These are phyloP conservation scores for Thielaviopsis musarum DNA, from an alignment of 2,329 filamentous ascomycete genomes.

Conservation along the genomic window DNA sequence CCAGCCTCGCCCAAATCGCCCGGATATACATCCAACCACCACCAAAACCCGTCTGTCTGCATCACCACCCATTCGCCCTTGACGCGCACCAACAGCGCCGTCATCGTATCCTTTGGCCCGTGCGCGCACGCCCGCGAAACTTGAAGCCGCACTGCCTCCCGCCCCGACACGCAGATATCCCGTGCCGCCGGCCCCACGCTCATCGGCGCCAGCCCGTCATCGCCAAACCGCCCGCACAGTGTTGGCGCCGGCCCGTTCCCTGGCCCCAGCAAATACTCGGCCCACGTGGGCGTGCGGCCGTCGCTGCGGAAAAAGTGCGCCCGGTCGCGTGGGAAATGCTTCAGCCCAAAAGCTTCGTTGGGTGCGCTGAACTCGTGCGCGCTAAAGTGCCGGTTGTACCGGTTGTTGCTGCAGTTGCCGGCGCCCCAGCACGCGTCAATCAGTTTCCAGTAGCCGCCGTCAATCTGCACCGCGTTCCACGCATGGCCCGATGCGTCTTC, in stretches of 20 bases:
- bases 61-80: slow-evolving; percentile 36
- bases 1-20: slow-evolving; percentile 50
- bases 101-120: slow-evolving; percentile 5
- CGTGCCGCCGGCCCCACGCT: slow-evolving; percentile 38
- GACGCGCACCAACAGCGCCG: background rate
- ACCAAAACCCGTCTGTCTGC: slow-evolving; percentile 61
- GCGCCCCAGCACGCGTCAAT: slow-evolving; percentile 90
- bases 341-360: slow-evolving; percentile 68
- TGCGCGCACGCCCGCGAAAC: slow-evolving; percentile 68
- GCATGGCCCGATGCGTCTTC: slow-evolving; percentile 53
- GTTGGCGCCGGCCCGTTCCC: slow-evolving; percentile 29
- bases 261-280: slow-evolving; percentile 60
- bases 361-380: slow-evolving; percentile 41
- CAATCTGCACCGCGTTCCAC: slow-evolving; percentile 85
- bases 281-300: slow-evolving; percentile 53
- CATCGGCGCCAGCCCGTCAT: slow-evolving; percentile 36
- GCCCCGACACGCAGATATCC: slow-evolving; percentile 42
- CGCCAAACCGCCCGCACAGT: slow-evolving; percentile 27
- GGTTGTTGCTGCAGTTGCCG: slow-evolving; percentile 40
- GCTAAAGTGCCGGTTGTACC: slow-evolving; percentile 52
- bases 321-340: slow-evolving; percentile 59
- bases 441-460: slow-evolving; percentile 78
- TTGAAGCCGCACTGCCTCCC: slow-evolving; percentile 53
- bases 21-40: slow-evolving; percentile 61
- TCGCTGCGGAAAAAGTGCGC: slow-evolving; percentile 59